phyloP scores from a whole-genome alignment of 805 yeast species.

The Metschnikowia gruessii region DNA sequence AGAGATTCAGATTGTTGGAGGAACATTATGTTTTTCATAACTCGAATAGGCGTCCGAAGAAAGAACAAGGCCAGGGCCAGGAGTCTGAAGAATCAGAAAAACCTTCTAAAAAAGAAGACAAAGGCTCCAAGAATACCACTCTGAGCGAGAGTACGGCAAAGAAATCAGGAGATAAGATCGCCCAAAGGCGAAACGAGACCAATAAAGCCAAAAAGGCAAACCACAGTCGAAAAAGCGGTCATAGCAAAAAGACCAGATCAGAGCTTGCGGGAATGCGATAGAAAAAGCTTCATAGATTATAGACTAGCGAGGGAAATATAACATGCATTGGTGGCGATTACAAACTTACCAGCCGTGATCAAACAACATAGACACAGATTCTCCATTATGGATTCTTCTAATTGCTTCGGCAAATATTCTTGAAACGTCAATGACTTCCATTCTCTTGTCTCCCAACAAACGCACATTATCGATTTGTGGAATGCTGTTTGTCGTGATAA shows the following conservation, averaged over 20 bases:
- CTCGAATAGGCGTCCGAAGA: slow-evolving; percentile 11
- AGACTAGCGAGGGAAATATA: not conserved
- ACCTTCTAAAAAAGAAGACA: not conserved
- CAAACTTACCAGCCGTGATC: slow-evolving; percentile 64
- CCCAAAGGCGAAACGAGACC: slow-evolving; percentile 42
- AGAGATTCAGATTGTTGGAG: slow-evolving; percentile 58
- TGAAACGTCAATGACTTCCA: slow-evolving; percentile 85
- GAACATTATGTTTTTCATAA: slow-evolving; percentile 41
- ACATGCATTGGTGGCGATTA: not conserved
- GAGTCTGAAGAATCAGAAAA: slow-evolving; percentile 8
- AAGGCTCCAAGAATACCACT: not conserved
- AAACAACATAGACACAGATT: slow-evolving; percentile 88
- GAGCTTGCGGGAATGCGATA: slow-evolving; percentile 27
- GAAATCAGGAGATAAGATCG: slow-evolving; percentile 1
- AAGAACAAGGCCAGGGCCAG: not conserved
- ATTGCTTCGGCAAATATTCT: slow-evolving; percentile 91
- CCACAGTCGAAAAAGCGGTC: slow-evolving; percentile 63
- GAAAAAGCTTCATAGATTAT: too few species aligned
- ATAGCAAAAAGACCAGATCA: slow-evolving; percentile 49
- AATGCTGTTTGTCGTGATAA: slow-evolving; percentile 86
- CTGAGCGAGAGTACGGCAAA: not conserved
- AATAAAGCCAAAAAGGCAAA: slow-evolving; percentile 58
- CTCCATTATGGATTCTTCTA: slow-evolving; percentile 95
- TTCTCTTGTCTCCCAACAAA: slow-evolving; percentile 51
- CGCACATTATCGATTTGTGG: slow-evolving; percentile 67